Evolutionary conservation across 2,329 filamentous ascomycete genomes (phyloP), one percentile per base, ranked within the genome.

Genomic region (Dryadomyces quercus-mongolicae): DNA sequence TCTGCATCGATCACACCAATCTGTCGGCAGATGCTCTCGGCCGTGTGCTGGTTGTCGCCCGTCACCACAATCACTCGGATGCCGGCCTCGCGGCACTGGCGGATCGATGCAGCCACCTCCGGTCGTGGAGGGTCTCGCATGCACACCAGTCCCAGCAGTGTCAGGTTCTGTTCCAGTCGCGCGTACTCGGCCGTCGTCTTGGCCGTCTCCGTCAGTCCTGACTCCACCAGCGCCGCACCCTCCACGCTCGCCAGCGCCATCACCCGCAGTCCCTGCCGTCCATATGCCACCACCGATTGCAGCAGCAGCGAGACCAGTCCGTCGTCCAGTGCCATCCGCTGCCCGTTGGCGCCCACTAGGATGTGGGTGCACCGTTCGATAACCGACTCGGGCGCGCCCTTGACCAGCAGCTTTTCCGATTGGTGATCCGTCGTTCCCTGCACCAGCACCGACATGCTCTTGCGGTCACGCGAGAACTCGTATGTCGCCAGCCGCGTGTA

Each of bases 11-110:
- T 98, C 52, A 98, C 84, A 58, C 93, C 93, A 67, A 98, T 98
- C 69, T 95, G 87, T 63, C 92, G 86, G 74, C 93, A 98, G 66
- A 98, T 96, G 58, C 89, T 92, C 74, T 98, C 93, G 9, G 93
- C 93, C 3, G 93, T 98, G 73, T 94, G 95, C 67, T 86, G 90
- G 73, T 95, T 98, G 72, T 98, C 93, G 65, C 93, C 93, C 53
- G 93, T 98, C 69, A 98, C 96, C 60, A 98, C 93, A 62, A 98
- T 89, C 51, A 98, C 89, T 58, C 93, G 86, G 63, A 98, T 97
- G 62, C 93, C 93, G 61, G 93, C 93, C 58, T 88, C 84, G 69
- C 85, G 88, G 72, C 93, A 98, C 69, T 95, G 87, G 65, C 77
- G 77, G 63, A 98, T 94, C 49, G 93, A 93, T 51, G 74, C 78